phyloP scores from a whole-genome alignment of 768 basidiomycete species.

The Hysterangium stoloniferum region DNA sequence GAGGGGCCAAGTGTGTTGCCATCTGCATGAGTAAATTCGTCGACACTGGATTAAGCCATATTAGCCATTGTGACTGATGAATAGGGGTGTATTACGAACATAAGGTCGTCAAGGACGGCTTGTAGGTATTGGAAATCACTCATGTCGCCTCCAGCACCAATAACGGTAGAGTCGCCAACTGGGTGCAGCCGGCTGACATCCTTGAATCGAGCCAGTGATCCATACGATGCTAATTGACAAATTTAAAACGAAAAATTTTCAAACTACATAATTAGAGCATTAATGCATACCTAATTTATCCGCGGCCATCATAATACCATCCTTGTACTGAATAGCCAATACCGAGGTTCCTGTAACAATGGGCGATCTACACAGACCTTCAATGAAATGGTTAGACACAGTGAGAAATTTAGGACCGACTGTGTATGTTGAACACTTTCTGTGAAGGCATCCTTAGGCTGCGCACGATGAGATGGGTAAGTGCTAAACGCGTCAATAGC shows the following conservation, averaged over 20 bases:
- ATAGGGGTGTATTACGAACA: constrained; percentile 25
- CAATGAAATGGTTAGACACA: constrained; percentile 1
- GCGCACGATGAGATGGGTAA: constrained; percentile 61
- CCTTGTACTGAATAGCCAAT: constrained; percentile 89
- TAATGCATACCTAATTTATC: constrained; percentile 78
- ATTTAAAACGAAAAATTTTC: background rate
- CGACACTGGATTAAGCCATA: constrained; percentile 27
- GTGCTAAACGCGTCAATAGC: constrained; percentile 68
- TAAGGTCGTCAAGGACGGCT: constrained; percentile 64
- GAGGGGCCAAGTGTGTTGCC: constrained; percentile 76
- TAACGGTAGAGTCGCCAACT: constrained; percentile 74
- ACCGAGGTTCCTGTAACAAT: constrained; percentile 97
- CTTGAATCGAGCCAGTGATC: constrained; percentile 95
- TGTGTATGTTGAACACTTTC: constrained; percentile 75
- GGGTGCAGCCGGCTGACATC: constrained; percentile 83
- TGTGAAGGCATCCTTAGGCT: constrained; percentile 47
- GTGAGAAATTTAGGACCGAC: constrained; percentile 36
- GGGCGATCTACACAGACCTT: constrained; percentile 53
- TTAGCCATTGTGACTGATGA: background rate
- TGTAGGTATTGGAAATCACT: constrained; percentile 96
- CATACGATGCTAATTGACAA: constrained; percentile 73
- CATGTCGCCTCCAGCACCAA: constrained; percentile 96
- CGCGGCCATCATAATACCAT: constrained; percentile 96
- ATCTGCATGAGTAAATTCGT: constrained; percentile 78
- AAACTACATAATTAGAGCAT: background rate